Conservation (phyloP, 2,329 filamentous ascomycete species). For the Orbilia quercus region DNA sequence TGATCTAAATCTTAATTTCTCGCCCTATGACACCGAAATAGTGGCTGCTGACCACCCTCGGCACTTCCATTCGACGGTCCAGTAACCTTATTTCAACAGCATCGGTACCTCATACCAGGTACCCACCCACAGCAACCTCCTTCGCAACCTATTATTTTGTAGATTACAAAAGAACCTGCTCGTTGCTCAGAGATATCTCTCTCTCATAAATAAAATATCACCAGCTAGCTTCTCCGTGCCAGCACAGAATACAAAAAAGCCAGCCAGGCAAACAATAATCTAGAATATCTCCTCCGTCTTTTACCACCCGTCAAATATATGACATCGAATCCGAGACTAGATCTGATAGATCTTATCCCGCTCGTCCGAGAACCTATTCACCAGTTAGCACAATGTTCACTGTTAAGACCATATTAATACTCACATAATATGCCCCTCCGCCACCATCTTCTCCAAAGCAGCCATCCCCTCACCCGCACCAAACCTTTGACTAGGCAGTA, state of each 20-base stretch:
- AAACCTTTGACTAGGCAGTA: slow-evolving; percentile 72
- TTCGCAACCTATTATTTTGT: not conserved
- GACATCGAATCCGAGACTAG: not conserved
- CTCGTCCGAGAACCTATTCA: slow-evolving; percentile 35
- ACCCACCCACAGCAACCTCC: too few relatives aligned
- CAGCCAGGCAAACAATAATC: not conserved
- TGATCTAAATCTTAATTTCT: not conserved
- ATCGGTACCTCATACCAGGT: slow-evolving; percentile 17
- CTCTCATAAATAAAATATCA: not conserved
- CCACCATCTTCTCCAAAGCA: slow-evolving; percentile 82
- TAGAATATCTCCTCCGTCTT: not conserved
- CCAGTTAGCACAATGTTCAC: slow-evolving; percentile 3
- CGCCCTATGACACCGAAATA: not conserved
- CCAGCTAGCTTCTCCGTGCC: slow-evolving; percentile 7
- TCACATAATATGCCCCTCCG: slow-evolving; percentile 91
- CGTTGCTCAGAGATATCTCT: too few relatives aligned
- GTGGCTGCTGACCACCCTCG: slow-evolving; percentile 38
- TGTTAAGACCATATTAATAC: slow-evolving; percentile 61
- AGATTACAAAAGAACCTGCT: not conserved
- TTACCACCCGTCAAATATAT: not conserved
- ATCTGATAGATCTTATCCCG: slow-evolving; percentile 30
- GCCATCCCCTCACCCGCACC: slow-evolving; percentile 76
- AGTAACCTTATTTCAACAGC: slow-evolving; percentile 42
- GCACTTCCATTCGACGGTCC: slow-evolving; percentile 13
- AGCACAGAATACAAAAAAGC: slow-evolving; percentile 9